Evolutionary conservation across 768 basidiomycete genomes (phyloP).

Genomic region (Rhodosporidiobolus sp.): DNA sequence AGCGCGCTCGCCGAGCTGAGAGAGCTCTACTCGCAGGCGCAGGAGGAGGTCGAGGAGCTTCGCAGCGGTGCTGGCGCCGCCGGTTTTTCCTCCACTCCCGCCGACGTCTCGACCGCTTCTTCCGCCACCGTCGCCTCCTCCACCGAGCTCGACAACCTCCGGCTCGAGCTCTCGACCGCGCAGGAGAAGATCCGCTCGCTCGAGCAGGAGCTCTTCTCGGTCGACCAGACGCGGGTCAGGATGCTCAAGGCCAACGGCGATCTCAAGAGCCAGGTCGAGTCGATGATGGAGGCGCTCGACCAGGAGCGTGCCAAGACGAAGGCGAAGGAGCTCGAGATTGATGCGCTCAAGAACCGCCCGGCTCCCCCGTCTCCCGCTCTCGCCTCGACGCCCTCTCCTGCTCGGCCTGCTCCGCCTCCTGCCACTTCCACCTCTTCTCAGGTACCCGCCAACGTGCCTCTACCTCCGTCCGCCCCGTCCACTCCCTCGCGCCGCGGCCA

Average conservation of each 20-base stretch:
- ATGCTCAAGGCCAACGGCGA: constrained; percentile 40
- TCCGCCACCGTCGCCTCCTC: background rate
- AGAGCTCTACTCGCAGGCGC: constrained; percentile 8
- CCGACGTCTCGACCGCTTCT: background rate
- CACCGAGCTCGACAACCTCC: constrained; percentile 56
- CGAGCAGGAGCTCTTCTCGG: constrained; percentile 69
- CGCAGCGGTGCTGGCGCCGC: background rate
- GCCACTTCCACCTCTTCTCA: background rate
- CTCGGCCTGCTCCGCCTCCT: background rate
- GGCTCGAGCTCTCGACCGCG: constrained; percentile 72
- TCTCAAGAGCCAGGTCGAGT: constrained; percentile 38
- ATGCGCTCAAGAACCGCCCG: background rate
- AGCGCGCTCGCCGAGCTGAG: constrained; percentile 21
- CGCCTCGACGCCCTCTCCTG: background rate
- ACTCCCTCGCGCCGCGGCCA: constrained; percentile 6
- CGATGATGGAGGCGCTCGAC: constrained; percentile 35
- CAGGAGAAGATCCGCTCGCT: constrained; percentile 74
- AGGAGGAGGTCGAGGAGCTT: constrained; percentile 24
- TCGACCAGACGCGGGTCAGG: constrained; percentile 63
- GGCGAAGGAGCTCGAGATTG: constrained; percentile 15
- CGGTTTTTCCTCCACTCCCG: background rate
- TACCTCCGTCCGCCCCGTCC: background rate
- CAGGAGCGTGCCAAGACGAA: constrained; percentile 14
- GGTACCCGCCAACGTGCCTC: background rate
- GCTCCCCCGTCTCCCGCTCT: background rate